These are phyloP conservation scores for Porphyridium purpureum DNA, from an alignment of 23 red algal genomes.

Conservation along the genomic window DNA sequence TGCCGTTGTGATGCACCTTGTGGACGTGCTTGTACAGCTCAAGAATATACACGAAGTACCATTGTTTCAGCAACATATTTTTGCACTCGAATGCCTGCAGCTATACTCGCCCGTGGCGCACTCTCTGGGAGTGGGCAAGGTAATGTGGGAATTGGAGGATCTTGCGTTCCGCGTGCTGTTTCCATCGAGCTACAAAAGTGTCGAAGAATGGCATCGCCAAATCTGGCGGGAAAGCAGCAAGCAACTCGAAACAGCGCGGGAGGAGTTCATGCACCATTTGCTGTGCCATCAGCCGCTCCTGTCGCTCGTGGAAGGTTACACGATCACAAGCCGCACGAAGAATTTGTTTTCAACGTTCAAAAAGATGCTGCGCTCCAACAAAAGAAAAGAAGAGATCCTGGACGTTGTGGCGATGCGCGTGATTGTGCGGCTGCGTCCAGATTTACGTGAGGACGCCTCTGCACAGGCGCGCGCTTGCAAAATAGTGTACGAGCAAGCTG, in stretches of 20 bases:
- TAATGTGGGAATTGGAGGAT: constrained; percentile 40
- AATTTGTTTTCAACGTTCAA: constrained; percentile 42
- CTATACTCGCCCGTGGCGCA: constrained; percentile 24
- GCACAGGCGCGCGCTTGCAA: constrained; percentile 5
- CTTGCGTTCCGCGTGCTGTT: constrained; percentile 24
- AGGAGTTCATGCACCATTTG: background rate
- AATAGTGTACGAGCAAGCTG: background rate
- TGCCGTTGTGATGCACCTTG: constrained; percentile 9
- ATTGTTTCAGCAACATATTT: constrained; percentile 12
- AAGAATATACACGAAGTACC: background rate
- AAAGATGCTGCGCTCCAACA: constrained; percentile 19
- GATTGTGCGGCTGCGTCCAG: constrained; percentile 3
- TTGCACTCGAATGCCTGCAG: constrained; percentile 16
- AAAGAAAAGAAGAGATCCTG: constrained; percentile 18
- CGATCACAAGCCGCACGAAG: constrained; percentile 21
- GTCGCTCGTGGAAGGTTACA: constrained; percentile 1
- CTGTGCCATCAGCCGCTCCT: background rate
- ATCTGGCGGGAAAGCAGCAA: constrained; percentile 5
- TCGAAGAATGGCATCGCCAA: constrained; percentile 17
- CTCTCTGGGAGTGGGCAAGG: constrained; percentile 13
- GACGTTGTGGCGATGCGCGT: constrained; percentile 36
- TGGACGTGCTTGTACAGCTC: constrained; percentile 5
- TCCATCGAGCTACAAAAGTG: constrained; percentile 7
- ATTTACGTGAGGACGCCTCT: background rate
- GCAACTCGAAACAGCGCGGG: constrained; percentile 1